Evolutionary conservation across 768 basidiomycete genomes (phyloP), one percentile per base, ranked within the genome.

Genomic region (Postia placenta): DNA sequence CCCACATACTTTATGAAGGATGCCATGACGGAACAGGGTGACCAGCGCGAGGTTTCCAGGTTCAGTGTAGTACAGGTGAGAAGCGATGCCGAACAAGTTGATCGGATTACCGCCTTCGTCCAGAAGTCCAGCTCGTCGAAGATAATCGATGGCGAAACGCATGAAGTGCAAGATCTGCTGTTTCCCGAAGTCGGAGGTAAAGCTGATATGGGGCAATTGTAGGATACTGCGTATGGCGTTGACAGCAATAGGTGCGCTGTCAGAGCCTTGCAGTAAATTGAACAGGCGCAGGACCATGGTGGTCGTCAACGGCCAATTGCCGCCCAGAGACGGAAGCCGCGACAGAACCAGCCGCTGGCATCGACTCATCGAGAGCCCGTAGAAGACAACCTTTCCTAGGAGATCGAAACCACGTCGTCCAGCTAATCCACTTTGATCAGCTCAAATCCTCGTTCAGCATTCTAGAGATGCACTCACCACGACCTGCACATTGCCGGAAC

Each of bases 401-500:
- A 81, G 71, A 57, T 87, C 84, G 51, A 73, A 85, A 2, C 85
- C 85, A 57, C 85, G 74, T 37, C 85, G 75, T 50, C 85, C 85
- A 35, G 85, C 85, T 61, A 36, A n/a, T n/a, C n/a, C n/a, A n/a
- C n/a, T n/a, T n/a, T n/a, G n/a, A n/a, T n/a, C n/a, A n/a, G n/a
- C n/a, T n/a, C n/a, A n/a, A n/a, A n/a, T n/a, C n/a, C n/a, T n/a
- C n/a, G n/a, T n/a, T n/a, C n/a, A n/a, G n/a, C n/a, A n/a, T n/a
- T n/a, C 2, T 20, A 12, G 5, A 25, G 42, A 17, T 11, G n/a
- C 22, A 51, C 59, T 4, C 47, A 61, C 60, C 60, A 39, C 85
- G 74, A 48, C 85, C 85, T 40, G 82, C 76, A 51, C 83, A 84
- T 71, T 87, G 85, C 9, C 85, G 79, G 60, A 81, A 87, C 81